Evolutionary conservation across 2,329 filamentous ascomycete species (phyloP).

Genomic region (Scedosporium minutisporum): DNA sequence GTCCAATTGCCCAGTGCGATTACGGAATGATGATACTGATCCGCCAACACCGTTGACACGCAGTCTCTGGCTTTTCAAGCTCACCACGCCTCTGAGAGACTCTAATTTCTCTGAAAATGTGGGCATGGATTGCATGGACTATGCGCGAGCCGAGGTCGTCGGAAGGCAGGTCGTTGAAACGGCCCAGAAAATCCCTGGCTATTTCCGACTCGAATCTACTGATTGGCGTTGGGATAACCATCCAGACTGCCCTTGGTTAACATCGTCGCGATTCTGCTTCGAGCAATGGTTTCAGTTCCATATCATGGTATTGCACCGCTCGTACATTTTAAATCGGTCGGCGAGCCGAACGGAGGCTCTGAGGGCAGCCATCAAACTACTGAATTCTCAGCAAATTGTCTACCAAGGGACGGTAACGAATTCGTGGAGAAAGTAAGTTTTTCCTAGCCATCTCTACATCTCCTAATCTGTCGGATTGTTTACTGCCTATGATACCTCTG

Average conservation of each 20-base stretch:
- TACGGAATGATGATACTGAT: slow-evolving; percentile 35
- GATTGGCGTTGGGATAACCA: slow-evolving; percentile 46
- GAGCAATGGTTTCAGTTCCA: slow-evolving; percentile 43
- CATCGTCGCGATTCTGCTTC: slow-evolving; percentile 31
- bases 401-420: slow-evolving; percentile 38
- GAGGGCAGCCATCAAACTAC: slow-evolving; percentile 43
- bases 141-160: slow-evolving; percentile 41
- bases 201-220: slow-evolving; percentile 44
- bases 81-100: slow-evolving; percentile 38
- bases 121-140: slow-evolving; percentile 44
- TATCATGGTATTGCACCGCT: slow-evolving; percentile 50
- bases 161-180: slow-evolving; percentile 41
- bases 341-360: slow-evolving; percentile 46
- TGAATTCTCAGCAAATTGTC: slow-evolving; percentile 42
- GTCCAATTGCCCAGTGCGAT: slow-evolving; percentile 36
- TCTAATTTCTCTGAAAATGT: slow-evolving; percentile 48
- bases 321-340: slow-evolving; percentile 50
- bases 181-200: slow-evolving; percentile 38
- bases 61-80: slow-evolving; percentile 38
- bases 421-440: slow-evolving; percentile 33
- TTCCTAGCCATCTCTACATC: slow-evolving; percentile 20
- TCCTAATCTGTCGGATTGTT: background rate
- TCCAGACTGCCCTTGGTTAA: slow-evolving; percentile 45
- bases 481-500: background rate
- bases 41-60: slow-evolving; percentile 48